phyloP scores from a whole-genome alignment of 805 yeast species.

The Blastobotrys peoriensis region DNA sequence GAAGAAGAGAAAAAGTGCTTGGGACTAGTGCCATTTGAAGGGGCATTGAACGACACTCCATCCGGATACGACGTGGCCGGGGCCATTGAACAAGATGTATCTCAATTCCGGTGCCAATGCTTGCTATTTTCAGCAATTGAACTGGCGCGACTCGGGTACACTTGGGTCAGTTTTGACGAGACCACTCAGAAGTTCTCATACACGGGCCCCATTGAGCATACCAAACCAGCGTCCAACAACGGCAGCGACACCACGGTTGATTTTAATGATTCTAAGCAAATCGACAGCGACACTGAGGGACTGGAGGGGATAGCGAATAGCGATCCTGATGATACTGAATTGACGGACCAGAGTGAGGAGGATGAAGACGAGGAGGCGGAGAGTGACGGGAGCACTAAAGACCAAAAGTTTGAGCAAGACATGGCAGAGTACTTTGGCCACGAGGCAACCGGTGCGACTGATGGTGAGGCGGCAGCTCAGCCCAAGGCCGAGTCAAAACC shows the following conservation, averaged over 20 bases:
- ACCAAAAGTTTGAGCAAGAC: no score
- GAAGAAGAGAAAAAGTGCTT: slow-evolving; percentile 16
- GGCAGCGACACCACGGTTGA: not conserved
- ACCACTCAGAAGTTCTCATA: not conserved
- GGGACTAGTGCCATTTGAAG: slow-evolving; percentile 10
- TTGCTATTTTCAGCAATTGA: slow-evolving; percentile 13
- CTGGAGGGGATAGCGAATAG: no score
- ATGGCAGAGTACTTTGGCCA: no score
- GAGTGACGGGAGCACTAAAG: no score
- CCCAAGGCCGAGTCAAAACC: no score
- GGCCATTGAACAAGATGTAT: not conserved
- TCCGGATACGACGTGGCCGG: slow-evolving; percentile 5
- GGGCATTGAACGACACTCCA: slow-evolving; percentile 15
- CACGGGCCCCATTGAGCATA: not conserved
- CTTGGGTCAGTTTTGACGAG: slow-evolving; percentile 7
- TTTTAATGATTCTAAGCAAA: no score
- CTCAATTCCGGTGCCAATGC: slow-evolving; percentile 11
- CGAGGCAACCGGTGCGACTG: no score
- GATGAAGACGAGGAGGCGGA: no score
- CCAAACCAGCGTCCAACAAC: not conserved
- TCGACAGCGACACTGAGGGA: no score
- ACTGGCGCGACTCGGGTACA: slow-evolving; percentile 4
- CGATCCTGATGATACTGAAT: no score
- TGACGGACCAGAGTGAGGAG: no score
- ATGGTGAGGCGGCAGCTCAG: no score